Evolutionary conservation across 2,329 filamentous ascomycete genomes (phyloP), one percentile per base, ranked within the genome.

Genomic region (Penicillium janthinellum): DNA sequence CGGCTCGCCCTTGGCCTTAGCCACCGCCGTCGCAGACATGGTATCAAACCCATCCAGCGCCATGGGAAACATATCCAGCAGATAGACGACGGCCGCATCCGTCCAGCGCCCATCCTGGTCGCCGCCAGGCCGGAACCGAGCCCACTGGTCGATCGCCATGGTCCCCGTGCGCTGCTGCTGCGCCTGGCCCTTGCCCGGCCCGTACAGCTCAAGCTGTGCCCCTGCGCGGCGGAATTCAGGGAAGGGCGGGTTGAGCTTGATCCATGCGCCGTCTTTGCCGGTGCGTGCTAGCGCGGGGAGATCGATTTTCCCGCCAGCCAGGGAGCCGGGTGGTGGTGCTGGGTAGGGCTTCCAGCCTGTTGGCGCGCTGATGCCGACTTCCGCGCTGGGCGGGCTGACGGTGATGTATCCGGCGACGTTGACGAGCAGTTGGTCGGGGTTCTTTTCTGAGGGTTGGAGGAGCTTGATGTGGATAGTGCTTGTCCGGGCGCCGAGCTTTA

Each of bases 1-100:
- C 61, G 28, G 53, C 38, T 60, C 61, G 0, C 66, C 65, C 47
- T 69, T 66, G 64, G 35, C 71, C 59, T 54, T 72, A 58, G 62
- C 78, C 72, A 38, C 67, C 17, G 64, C 66, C 34, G 60, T 64
- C 53, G 65, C 59, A 54, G 70, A 70, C 73, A 77, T 59, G 6
- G 53, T 68, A 70, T 71, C 76, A 58, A 77, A 70, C 37, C 76
- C 73, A 72, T 91, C 87, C 14, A 90, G 74, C 25, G 90, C 80
- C 70, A 88, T 84, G 2, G 88, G 88, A 64, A 88, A 90, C 71
- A 86, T 86, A 72, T 94, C 90, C 17, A 82, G 81, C 6, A 92
- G 77, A 66, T 85, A 91, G 0, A 85, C 88, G 1, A 93, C 77
- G 1, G 82, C 80, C 3, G 83, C 82, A 65, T 89, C 83, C 1